A percentile compares a stretch with the other conserved stretches of the same genome.
These are phyloP conservation scores for Salix viminalis DNA, from an alignment of 345 rosid genomes.

Conservation along the genomic window DNA sequence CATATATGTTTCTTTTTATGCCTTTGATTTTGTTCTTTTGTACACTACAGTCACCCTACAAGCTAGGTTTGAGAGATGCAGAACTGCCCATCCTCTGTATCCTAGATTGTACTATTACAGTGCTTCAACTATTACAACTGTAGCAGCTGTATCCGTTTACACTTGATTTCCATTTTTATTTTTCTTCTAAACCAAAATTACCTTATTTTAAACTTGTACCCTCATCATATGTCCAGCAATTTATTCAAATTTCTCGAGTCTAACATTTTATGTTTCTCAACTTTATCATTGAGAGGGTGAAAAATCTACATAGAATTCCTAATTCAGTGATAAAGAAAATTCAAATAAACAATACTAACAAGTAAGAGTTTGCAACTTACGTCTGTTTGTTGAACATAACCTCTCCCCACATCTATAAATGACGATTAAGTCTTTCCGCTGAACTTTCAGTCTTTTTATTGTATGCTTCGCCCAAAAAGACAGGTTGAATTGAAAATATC, in stretches of 20 bases:
- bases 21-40: not conserved
- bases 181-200: not conserved
- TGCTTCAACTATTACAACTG: not conserved
- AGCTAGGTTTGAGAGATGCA: not conserved
- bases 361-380: conserved; percentile 10
- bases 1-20: not conserved
- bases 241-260: not conserved
- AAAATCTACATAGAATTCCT: not conserved
- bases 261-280: not conserved
- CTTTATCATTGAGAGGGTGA: not conserved
- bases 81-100: not conserved
- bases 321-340: not conserved
- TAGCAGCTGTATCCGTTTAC: not conserved
- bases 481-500: conserved; percentile 55
- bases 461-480: conserved; percentile 58
- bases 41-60: not conserved
- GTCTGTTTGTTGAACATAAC: conserved; percentile 12
- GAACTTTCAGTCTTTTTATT: conserved; percentile 51
- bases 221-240: not conserved
- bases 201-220: not conserved
- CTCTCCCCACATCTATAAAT: conserved; percentile 61
- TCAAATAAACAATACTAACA: not conserved
- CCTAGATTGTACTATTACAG: not conserved
- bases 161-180: not conserved
- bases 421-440: conserved; percentile 46